Evolutionary conservation across 257 asterid genomes (phyloP), one percentile per base, ranked within the genome.

Genomic region (Nyctanthes arbortristis): DNA sequence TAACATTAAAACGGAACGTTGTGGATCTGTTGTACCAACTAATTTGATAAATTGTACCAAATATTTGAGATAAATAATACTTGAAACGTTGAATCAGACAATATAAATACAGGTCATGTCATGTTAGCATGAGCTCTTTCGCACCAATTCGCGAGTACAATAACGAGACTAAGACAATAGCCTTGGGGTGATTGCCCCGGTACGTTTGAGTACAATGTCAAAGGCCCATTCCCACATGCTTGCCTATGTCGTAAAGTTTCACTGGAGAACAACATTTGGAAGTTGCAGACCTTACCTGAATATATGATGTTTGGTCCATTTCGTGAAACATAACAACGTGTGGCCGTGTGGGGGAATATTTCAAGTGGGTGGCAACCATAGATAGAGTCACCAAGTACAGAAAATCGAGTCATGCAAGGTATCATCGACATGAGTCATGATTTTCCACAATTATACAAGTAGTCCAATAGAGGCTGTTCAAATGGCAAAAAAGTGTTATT

Each of bases 191-290:
- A 56, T 54, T 62, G 73, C 72, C 70, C 72, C 73, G 74, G 12
- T 45, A 25, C 11, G 2, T 47, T 20, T 70, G 34, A 59, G 27
- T 57, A n/a, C 43, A 78, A 25, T 34, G 14, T 9, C 14, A 20
- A 5, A 73, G 80, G 54, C 78, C 83, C 83, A 77, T 60, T 55
- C 47, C 54, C 81, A 79, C 79, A 76, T 79, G 82, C 59, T 68
- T 4, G 4, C 25, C 63, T 67, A 67, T 76, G 69, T 2, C 77
- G 66, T 54, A 36, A 40, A 76, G 80, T 67, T 77, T 52, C 47
- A 68, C 7, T 73, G 67, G 76, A 82, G 82, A 12, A 74, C 63
- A 72, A 78, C 84, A 79, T 32, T 33, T 67, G 70, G 54, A 74
- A 36, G 61, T 54, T 71, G 67, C 68, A 34, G 56, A 43, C 77